Base-by-base conservation (phyloP, 306 rosid genomes). In the Lablab purpureus region DNA sequence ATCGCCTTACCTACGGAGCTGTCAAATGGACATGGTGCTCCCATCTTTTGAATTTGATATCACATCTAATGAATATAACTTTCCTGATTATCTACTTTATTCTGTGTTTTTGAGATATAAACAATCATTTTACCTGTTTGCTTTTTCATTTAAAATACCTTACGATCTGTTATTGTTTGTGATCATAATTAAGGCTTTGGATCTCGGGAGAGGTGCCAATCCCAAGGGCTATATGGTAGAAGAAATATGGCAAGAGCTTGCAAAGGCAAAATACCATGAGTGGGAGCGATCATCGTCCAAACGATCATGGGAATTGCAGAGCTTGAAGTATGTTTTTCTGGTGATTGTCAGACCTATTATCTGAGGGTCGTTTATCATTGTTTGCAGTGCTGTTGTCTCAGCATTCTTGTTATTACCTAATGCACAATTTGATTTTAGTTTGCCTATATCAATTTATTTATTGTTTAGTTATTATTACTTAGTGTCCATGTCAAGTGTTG, bases 211-310 rank as follows among this genome's bases (percentile, higher is more conserved):
- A 79, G 96, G 96, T 67, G 98, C 94, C 40, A 52, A 93, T 55
- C 96, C 91, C 7, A 83, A 91, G 40, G 88, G 93, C 63, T 88
- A 91, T 79, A 91, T 91, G 87, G 96, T 91, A 52, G 99, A 96
- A 74, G 93, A 90, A 77, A 90, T 96, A 83, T 96, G 99, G 98
- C 89, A 90, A 87, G 99, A 88, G 84, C 92, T 96, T 25, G 87
- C 97, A 23, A 91, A 83, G 71, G 99, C 99, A 56, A 96, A 90
- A 83, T 96, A 90, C 89, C 41, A 25, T 67, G 94, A 93, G 75
- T 96, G 99, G 99, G 98, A 96, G 77, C 84, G 49, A 54, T 72
- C 82, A 37, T 96, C 97, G 2, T 74, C 93, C 74, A 40, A 71
- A 40, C 87, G 89, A 55, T 82, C 94, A 2, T 96, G 98, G 97